These are phyloP conservation scores for Meredithiella fracta DNA, from an alignment of 2,329 filamentous ascomycete genomes.

Conservation along the genomic window DNA sequence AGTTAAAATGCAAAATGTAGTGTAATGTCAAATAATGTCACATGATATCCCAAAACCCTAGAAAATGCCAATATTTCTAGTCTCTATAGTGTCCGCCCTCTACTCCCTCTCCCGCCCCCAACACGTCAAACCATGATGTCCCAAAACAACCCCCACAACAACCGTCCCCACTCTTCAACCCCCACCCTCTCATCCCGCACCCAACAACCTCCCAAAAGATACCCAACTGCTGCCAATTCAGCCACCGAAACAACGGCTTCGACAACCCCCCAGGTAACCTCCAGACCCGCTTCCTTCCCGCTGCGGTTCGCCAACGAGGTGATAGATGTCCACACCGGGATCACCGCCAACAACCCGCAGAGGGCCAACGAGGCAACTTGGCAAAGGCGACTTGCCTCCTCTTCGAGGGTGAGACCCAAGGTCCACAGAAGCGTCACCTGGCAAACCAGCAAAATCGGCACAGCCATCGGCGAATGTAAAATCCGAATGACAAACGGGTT, in stretches of 20 bases:
- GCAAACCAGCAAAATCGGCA: constrained; percentile 5
- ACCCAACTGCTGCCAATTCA: constrained; percentile 10
- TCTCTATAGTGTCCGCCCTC: background rate
- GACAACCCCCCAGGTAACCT: background rate
- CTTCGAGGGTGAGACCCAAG: background rate
- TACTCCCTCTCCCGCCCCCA: background rate
- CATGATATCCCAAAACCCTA: background rate
- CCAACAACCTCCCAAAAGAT: constrained; percentile 10
- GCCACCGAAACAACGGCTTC: constrained; percentile 7
- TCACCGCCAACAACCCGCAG: constrained; percentile 9
- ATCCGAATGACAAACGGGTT: constrained; percentile 11
- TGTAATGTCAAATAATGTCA: no score
- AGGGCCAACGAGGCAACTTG: constrained; percentile 11
- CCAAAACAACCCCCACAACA: constrained; percentile 6
- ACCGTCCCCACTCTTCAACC: constrained; percentile 10
- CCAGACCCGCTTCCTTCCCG: background rate
- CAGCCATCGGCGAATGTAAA: constrained; percentile 11
- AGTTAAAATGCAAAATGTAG: background rate
- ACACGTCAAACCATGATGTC: constrained; percentile 7
- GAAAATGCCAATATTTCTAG: background rate
- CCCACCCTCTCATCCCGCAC: constrained; percentile 11
- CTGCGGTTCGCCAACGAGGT: background rate
- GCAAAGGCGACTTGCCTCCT: constrained; percentile 8
- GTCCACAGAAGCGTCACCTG: constrained; percentile 10
- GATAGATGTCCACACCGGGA: constrained; percentile 12